Conservation (phyloP, 768 basidiomycete species). For the Xanthoconium purpureum region DNA sequence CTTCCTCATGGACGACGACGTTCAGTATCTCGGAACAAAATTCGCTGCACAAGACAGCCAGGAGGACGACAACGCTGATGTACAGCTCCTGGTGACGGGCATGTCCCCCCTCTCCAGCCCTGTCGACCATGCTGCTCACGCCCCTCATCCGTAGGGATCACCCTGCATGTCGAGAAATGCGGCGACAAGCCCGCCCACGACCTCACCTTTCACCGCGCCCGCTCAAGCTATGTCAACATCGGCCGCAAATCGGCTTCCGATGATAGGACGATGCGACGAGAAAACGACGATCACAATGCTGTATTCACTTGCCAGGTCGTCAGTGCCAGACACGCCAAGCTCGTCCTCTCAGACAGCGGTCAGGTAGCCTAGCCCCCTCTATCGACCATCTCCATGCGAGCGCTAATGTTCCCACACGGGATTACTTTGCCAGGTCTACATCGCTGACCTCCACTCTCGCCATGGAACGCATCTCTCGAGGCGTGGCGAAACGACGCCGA, state of each 20-base stretch:
- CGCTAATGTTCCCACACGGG: slow-evolving; percentile 8
- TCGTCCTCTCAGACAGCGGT: slow-evolving; percentile 67
- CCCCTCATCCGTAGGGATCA: slow-evolving; percentile 45
- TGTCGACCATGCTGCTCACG: slow-evolving; percentile 12
- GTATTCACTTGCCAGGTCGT: slow-evolving; percentile 78
- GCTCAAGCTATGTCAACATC: slow-evolving; percentile 54
- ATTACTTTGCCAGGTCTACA: slow-evolving; percentile 49
- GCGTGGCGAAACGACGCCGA: slow-evolving; percentile 47
- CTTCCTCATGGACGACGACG: slow-evolving; percentile 53
- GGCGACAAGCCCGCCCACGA: slow-evolving; percentile 43
- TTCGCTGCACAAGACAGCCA: slow-evolving; percentile 29
- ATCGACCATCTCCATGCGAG: slow-evolving; percentile 11
- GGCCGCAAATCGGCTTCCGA: slow-evolving; percentile 62
- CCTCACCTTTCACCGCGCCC: slow-evolving; percentile 51
- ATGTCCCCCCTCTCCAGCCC: slow-evolving; percentile 22
- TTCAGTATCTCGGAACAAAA: slow-evolving; percentile 54
- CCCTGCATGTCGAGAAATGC: slow-evolving; percentile 54
- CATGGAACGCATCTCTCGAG: slow-evolving; percentile 72
- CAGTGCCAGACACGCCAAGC: slow-evolving; percentile 75
- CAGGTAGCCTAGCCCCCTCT: slow-evolving; percentile 50
- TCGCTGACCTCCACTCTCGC: slow-evolving; percentile 70
- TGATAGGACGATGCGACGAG: slow-evolving; percentile 36
- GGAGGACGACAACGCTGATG: slow-evolving; percentile 27
- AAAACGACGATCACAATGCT: slow-evolving; percentile 45
- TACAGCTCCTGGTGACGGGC: slow-evolving; percentile 41